These are phyloP conservation scores for Ormosia emarginata DNA, from an alignment of 306 rosid genomes.

Conservation along the genomic window DNA sequence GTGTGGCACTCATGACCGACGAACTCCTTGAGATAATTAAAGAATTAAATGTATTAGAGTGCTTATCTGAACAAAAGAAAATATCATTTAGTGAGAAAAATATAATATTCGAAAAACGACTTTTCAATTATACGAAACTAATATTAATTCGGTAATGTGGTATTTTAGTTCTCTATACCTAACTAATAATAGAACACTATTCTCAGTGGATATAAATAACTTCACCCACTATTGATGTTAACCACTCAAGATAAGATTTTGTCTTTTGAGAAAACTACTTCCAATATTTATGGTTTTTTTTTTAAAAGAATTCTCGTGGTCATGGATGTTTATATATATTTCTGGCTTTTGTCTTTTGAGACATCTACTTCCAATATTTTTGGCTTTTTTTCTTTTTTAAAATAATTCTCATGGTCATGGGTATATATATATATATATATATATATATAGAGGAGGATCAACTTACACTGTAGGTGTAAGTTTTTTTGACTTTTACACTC, in stretches of 20 bases:
- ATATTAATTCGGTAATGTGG: neutral
- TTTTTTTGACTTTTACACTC: too few species aligned
- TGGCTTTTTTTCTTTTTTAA: too few species aligned
- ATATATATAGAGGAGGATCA: too few species aligned
- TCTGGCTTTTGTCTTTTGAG: too few species aligned
- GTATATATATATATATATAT: too few species aligned
- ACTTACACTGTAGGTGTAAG: too few species aligned
- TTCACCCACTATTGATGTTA: neutral
- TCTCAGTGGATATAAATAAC: neutral
- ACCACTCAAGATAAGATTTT: slow-evolving; percentile 1
- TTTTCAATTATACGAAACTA: neutral
- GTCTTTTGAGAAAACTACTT: neutral
- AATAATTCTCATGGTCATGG: too few species aligned
- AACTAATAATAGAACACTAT: slow-evolving; percentile 16
- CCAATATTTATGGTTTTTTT: neutral
- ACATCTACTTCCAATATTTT: too few species aligned
- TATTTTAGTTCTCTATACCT: neutral
- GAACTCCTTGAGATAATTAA: neutral
- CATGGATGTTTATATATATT: too few species aligned
- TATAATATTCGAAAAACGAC: neutral
- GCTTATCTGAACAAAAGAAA: neutral
- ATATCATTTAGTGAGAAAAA: neutral
- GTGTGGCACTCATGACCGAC: neutral
- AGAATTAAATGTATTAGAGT: neutral
- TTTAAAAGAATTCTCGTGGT: too few species aligned